Conservation (phyloP, 2,329 filamentous ascomycete genomes). For the Dendryphion nanum region DNA sequence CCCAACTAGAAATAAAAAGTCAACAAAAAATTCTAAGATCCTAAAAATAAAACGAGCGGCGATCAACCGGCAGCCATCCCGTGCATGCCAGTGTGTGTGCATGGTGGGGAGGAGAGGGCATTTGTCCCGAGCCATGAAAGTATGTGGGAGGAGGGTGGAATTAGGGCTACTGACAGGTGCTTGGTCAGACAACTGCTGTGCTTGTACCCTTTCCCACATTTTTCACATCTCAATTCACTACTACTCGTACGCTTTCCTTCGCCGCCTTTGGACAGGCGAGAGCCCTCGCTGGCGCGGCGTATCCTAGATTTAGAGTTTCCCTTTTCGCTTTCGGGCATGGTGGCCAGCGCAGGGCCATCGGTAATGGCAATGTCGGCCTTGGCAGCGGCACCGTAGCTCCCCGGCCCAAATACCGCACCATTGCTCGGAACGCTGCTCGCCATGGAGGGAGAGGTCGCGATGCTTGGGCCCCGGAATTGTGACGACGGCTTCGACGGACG, state of each 20-base stretch:
- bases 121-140: conserved; percentile 41
- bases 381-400: conserved; percentile 39
- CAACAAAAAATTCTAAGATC: conserved; percentile 25
- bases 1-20: conserved; percentile 71
- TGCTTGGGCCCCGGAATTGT: conserved; percentile 47
- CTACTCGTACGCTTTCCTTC: conserved; percentile 75
- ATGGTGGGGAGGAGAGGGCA: conserved; percentile 28
- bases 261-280: conserved; percentile 74
- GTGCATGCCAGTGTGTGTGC: conserved; percentile 7
- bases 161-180: conserved; percentile 91
- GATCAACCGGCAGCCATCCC: conserved; percentile 1
- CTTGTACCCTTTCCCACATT: conserved; percentile 99
- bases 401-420: conserved; percentile 34
- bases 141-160: conserved; percentile 42
- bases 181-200: conserved; percentile 99
- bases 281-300: conserved; percentile 78
- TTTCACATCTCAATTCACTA: conserved; percentile 90
- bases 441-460: conserved; percentile 61
- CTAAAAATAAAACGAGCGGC: background rate
- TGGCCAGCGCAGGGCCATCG: conserved; percentile 62
- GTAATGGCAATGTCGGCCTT: conserved; percentile 63
- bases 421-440: conserved; percentile 67
- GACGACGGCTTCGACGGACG: conserved; percentile 62
- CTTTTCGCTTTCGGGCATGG: conserved; percentile 45
- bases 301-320: conserved; percentile 54